Conservation (phyloP, 306 rosid genomes). For the Delonix regia region DNA sequence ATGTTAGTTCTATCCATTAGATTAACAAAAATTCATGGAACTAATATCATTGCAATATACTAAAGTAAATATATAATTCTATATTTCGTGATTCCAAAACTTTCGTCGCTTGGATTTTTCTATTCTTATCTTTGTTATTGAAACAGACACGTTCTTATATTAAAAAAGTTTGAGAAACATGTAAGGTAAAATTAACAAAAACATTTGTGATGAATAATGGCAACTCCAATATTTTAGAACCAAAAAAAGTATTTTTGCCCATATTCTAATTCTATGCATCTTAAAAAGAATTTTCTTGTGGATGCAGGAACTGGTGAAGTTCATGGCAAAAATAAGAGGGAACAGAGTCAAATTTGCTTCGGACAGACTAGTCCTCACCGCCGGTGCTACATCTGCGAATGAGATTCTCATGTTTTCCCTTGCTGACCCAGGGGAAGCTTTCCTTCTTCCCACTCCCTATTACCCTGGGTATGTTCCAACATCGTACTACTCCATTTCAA, state of each 20-base stretch:
- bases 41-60: too few species aligned
- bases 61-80: too few species aligned
- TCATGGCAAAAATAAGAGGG: slow-evolving; percentile 72
- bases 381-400: slow-evolving; percentile 89
- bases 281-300: neutral
- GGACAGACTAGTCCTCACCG: slow-evolving; percentile 72
- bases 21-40: too few species aligned
- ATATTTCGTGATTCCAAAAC: too few species aligned
- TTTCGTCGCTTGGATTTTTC: neutral
- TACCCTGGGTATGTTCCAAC: slow-evolving; percentile 70
- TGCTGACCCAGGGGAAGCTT: slow-evolving; percentile 80
- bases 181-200: neutral
- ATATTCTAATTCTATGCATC: neutral
- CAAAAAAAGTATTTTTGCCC: neutral
- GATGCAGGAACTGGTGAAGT: slow-evolving; percentile 60
- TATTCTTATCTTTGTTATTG: neutral
- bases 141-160: too few species aligned
- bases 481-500: neutral
- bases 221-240: too few species aligned
- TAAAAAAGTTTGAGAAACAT: too few species aligned
- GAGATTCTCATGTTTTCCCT: slow-evolving; percentile 89
- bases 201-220: too few species aligned
- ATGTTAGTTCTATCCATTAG: too few species aligned
- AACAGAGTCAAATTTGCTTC: slow-evolving; percentile 48
- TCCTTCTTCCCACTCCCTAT: slow-evolving; percentile 87